Evolutionary conservation across 805 yeast species (phyloP).

Genomic region (Lachancea sp.): DNA sequence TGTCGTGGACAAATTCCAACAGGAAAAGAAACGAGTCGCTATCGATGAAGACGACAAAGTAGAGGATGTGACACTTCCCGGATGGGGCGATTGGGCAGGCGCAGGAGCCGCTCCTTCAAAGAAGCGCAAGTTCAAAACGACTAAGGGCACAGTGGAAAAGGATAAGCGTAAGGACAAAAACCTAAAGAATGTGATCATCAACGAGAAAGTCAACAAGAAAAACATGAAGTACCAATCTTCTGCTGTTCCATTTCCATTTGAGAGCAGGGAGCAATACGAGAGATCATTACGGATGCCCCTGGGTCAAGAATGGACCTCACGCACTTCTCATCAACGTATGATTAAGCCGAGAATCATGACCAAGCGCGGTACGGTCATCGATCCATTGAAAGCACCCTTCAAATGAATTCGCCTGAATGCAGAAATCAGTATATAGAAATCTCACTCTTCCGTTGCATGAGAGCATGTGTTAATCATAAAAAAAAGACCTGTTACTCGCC

Average conservation of each 20-base stretch:
- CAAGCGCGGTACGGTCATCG: conserved; percentile 83
- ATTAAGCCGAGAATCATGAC: conserved; percentile 85
- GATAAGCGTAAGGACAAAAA: conserved; percentile 74
- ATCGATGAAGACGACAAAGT: conserved; percentile 83
- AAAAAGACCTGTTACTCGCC: neutral
- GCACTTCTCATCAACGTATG: conserved; percentile 76
- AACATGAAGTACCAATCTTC: conserved; percentile 77
- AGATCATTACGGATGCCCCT: conserved; percentile 91
- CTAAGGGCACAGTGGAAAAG: conserved; percentile 67
- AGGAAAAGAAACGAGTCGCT: conserved; percentile 61
- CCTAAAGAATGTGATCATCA: conserved; percentile 76
- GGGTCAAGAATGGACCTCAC: conserved; percentile 94
- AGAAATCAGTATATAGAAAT: neutral
- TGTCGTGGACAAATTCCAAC: conserved; percentile 69
- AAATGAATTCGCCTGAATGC: conserved; percentile 35
- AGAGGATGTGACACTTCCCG: conserved; percentile 82
- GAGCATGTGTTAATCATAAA: neutral
- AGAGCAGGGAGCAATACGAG: conserved; percentile 90
- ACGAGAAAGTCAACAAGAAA: conserved; percentile 80
- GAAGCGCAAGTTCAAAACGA: conserved; percentile 60
- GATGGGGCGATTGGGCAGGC: conserved; percentile 99
- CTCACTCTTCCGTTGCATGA: neutral
- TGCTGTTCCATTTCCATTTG: conserved; percentile 93
- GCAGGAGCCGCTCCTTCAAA: conserved; percentile 41
- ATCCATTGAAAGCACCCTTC: conserved; percentile 85